Evolutionary conservation across 306 rosid species (phyloP).

Genomic region (Purshia tridentata): DNA sequence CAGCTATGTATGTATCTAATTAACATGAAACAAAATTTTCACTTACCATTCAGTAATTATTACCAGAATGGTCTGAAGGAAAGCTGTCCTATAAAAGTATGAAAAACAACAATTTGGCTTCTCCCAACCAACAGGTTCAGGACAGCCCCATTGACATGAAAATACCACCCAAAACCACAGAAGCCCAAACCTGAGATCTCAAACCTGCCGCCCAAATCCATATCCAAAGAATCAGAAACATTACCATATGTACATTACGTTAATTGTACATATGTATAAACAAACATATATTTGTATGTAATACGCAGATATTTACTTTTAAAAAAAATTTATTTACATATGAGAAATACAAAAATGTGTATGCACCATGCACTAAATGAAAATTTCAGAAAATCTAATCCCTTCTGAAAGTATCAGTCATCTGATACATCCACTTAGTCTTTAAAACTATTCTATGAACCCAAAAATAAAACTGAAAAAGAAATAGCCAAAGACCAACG

Average conservation of each 20-base stretch:
- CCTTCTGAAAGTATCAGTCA: background rate
- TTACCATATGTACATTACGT: background rate
- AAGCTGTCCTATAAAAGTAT: background rate
- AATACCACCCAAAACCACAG: conserved; percentile 1
- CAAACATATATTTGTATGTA: background rate
- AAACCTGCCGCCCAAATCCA: conserved; percentile 10
- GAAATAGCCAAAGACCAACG: background rate
- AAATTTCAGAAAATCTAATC: background rate
- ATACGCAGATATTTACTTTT: no score
- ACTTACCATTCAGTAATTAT: conserved; percentile 14
- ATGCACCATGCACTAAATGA: background rate
- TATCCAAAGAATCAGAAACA: background rate
- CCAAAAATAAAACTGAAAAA: background rate
- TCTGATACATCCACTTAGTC: background rate
- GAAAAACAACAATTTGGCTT: background rate
- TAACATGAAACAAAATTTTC: background rate
- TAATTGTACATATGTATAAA: background rate
- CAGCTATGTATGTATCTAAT: background rate
- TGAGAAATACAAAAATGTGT: background rate
- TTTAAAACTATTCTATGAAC: background rate
- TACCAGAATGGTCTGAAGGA: background rate
- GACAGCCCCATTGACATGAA: background rate
- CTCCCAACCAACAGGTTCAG: background rate
- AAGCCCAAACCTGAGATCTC: background rate
- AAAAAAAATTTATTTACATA: no score